These are phyloP conservation scores for Puccinia polysora DNA, from an alignment of 1,284 basidiomycete species.

Conservation along the genomic window DNA sequence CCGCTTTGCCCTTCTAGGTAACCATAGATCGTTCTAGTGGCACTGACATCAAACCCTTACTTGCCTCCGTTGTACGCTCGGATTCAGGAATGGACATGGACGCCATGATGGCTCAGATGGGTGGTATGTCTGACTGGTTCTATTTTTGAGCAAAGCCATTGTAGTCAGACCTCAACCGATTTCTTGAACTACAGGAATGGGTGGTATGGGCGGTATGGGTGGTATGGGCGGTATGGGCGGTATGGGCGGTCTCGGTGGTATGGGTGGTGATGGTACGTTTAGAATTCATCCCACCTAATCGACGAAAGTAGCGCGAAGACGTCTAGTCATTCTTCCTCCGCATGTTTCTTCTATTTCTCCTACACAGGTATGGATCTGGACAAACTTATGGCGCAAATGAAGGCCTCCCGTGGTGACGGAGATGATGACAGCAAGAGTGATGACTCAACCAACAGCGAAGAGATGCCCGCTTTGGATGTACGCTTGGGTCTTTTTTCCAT, in stretches of 20 bases:
- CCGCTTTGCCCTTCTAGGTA: no score
- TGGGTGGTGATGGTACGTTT: constrained; percentile 17
- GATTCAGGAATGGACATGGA: constrained; percentile 39
- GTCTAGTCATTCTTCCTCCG: background rate
- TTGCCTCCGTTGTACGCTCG: background rate
- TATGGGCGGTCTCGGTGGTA: constrained; percentile 8
- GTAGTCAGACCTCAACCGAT: background rate
- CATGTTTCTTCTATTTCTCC: background rate
- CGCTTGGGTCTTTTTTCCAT: background rate
- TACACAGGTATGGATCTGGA: constrained; percentile 26
- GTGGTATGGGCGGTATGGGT: constrained; percentile 31
- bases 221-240: constrained; percentile 36
- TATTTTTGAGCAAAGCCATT: background rate
- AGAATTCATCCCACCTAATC: background rate
- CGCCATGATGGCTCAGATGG: constrained; percentile 40
- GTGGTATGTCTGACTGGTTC: constrained; percentile 9
- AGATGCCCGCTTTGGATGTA: constrained; percentile 34
- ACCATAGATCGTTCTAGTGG: no score
- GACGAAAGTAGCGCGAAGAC: background rate
- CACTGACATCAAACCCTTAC: no score
- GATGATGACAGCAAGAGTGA: constrained; percentile 26
- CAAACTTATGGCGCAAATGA: constrained; percentile 37
- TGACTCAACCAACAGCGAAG: constrained; percentile 28
- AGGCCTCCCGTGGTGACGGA: constrained; percentile 1
- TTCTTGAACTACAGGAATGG: background rate